phyloP scores from a whole-genome alignment of 495 filamentous ascomycete species.

The Ramalina peruviana region DNA sequence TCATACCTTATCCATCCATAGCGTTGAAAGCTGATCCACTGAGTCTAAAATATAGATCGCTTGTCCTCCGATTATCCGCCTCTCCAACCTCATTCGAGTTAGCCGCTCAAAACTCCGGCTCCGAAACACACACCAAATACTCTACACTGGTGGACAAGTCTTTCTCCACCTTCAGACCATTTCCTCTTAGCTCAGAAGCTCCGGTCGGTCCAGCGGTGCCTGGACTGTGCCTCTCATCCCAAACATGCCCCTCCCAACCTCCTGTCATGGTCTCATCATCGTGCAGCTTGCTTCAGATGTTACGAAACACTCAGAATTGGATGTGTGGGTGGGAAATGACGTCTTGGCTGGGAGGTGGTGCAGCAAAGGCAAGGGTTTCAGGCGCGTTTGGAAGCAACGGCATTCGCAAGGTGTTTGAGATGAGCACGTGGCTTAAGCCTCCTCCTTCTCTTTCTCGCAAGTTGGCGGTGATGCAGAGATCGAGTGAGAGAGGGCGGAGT shows the following conservation, averaged over 20 bases:
- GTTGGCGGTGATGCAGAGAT: too few species aligned
- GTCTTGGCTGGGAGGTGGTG: neutral
- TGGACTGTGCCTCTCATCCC: constrained; percentile 1
- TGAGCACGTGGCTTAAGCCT: too few species aligned
- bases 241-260: neutral
- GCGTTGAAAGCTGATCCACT: neutral
- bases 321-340: too few species aligned
- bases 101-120: constrained; percentile 1
- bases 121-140: neutral
- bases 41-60: neutral
- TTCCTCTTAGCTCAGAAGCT: neutral
- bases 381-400: neutral
- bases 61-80: neutral
- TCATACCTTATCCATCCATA: neutral
- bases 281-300: constrained; percentile 3
- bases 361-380: neutral
- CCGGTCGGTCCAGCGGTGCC: neutral
- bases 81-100: neutral
- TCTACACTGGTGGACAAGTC: neutral
- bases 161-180: neutral
- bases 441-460: too few species aligned
- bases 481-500: too few species aligned
- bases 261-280: neutral
- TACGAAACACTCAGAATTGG: neutral
- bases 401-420: too few species aligned